phyloP scores from a whole-genome alignment of 2,329 filamentous ascomycete genomes.

The Pestalotiopsis sp. region DNA sequence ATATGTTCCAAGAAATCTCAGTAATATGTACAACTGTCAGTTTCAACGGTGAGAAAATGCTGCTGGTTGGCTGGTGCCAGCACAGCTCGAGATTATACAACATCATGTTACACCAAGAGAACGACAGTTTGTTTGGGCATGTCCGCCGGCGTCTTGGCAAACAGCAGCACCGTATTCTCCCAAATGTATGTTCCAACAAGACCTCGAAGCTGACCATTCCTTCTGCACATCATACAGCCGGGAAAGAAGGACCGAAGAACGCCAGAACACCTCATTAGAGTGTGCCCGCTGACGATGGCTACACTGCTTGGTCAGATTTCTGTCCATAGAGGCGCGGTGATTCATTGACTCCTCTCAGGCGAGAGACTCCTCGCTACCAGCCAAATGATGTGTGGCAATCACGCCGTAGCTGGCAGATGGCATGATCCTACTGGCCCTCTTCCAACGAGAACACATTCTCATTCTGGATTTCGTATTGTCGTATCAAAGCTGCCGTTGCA shows the following conservation, averaged over 20 bases:
- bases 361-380: background rate
- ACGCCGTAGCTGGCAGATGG: background rate
- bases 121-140: background rate
- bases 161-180: background rate
- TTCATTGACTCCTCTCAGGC: background rate
- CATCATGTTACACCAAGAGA: background rate
- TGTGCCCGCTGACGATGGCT: background rate
- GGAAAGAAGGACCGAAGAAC: background rate
- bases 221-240: conserved; percentile 1
- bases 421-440: background rate
- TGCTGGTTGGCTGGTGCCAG: background rate
- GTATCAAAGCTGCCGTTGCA: background rate
- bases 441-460: background rate
- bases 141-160: background rate
- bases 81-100: background rate
- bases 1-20: background rate
- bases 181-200: background rate
- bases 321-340: background rate
- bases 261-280: background rate
- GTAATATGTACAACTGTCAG: no score
- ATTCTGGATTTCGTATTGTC: background rate
- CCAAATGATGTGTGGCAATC: background rate
- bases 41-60: no score
- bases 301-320: background rate
- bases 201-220: background rate